phyloP scores from a whole-genome alignment of 169 alveolate genomes.

The Plasmodium cynomolgi region DNA sequence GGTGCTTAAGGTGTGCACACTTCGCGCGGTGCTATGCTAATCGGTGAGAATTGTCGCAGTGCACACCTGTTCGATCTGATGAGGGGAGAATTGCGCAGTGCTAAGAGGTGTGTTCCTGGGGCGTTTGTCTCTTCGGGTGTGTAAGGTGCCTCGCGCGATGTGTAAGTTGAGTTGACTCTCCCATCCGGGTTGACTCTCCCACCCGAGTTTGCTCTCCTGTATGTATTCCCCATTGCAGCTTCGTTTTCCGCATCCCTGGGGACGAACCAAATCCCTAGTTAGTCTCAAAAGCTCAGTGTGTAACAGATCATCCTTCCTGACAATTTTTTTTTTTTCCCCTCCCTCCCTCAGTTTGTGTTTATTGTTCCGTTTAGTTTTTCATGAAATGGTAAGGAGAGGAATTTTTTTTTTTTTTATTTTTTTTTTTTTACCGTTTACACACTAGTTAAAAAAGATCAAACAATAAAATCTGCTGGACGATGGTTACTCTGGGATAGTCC shows the following conservation, averaged over 20 bases:
- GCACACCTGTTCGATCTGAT: neutral
- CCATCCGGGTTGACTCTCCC: neutral
- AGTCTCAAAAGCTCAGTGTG: neutral
- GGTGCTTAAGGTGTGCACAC: neutral
- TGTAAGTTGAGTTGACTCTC: neutral
- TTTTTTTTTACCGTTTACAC: neutral
- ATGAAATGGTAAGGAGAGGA: neutral
- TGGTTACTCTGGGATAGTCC: neutral
- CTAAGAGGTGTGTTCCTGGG: neutral
- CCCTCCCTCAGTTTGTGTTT: neutral
- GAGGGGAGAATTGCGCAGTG: neutral
- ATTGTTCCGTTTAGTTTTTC: neutral
- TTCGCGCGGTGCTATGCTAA: neutral
- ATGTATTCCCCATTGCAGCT: neutral
- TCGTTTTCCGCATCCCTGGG: neutral
- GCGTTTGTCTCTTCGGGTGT: neutral
- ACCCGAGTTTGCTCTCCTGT: neutral
- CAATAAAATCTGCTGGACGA: neutral
- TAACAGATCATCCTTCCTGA: neutral
- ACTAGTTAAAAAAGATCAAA: neutral
- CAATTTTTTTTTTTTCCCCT: neutral
- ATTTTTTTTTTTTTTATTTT: neutral
- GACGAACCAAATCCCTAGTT: too few species aligned
- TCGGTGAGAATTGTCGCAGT: neutral
- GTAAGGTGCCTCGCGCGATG: neutral